Evolutionary conservation across 1,139 yeast species (phyloP).

Genomic region (Oligophagozyma castellii): DNA sequence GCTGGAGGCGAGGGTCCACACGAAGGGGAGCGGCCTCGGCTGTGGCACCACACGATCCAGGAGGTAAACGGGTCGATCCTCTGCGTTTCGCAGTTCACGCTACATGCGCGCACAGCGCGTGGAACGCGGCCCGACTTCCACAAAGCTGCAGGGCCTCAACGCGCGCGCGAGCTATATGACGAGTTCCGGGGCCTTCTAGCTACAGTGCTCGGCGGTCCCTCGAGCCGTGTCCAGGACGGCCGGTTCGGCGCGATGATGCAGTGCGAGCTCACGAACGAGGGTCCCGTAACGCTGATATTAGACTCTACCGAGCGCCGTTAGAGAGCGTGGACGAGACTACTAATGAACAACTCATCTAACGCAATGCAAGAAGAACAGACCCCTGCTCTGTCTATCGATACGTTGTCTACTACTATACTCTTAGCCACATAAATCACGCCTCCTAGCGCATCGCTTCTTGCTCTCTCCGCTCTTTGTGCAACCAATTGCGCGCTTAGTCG

Average conservation of each 20-base stretch:
- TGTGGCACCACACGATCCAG: conserved; percentile 43
- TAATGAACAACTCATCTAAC: no score
- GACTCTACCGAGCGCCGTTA: no score
- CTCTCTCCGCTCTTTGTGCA: no score
- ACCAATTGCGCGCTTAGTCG: no score
- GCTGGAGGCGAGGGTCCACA: no score
- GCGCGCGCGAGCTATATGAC: conserved; percentile 58
- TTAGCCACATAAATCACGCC: no score
- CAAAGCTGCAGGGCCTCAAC: conserved; percentile 69
- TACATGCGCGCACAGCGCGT: conserved; percentile 69
- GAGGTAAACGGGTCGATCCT: conserved; percentile 47
- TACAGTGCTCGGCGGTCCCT: conserved; percentile 37
- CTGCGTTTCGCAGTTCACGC: conserved; percentile 80
- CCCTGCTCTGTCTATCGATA: no score
- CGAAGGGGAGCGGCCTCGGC: conserved; percentile 29
- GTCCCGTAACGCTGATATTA: conserved; percentile 29
- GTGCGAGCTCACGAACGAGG: conserved; percentile 67
- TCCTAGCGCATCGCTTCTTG: no score
- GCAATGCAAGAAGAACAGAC: no score
- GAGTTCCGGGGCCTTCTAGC: conserved; percentile 37
- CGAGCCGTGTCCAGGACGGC: conserved; percentile 63
- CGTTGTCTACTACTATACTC: no score
- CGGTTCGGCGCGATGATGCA: conserved; percentile 97
- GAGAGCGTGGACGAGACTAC: no score
- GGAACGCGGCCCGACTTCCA: conserved; percentile 94